Percentiles rank a stretch among this genome's conserved stretches.
These are phyloP conservation scores for Amorphotheca resinae DNA, from an alignment of 495 filamentous ascomycete genomes.

Conservation along the genomic window DNA sequence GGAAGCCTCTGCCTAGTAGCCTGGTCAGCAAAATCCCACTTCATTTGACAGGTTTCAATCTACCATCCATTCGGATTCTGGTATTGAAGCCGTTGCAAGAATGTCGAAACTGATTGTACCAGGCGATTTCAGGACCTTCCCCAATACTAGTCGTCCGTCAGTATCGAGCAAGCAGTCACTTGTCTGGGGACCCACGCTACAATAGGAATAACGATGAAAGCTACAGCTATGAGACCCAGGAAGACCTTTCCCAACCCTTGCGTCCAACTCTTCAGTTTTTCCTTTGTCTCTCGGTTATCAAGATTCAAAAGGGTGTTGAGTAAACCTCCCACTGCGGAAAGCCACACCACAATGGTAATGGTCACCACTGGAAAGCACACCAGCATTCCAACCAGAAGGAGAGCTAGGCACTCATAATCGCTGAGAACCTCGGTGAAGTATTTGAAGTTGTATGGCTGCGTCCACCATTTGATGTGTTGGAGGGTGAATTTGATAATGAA, in stretches of 20 bases:
- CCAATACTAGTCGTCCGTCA: slow-evolving; percentile 1
- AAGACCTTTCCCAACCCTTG: neutral
- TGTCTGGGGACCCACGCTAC: neutral
- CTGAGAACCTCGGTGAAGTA: neutral
- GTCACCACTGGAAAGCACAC: neutral
- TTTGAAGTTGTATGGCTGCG: slow-evolving; percentile 2
- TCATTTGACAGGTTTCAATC: neutral
- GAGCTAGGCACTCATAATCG: neutral
- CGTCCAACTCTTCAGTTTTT: neutral
- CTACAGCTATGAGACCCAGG: neutral
- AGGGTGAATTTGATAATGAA: neutral
- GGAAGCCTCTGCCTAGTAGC: neutral
- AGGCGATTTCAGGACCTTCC: slow-evolving; percentile 4
- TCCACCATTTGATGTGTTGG: slow-evolving; percentile 3
- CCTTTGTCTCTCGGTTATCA: neutral
- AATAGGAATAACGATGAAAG: no score
- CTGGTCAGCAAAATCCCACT: neutral
- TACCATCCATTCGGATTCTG: slow-evolving; percentile 1
- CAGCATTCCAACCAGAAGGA: neutral
- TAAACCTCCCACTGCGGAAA: neutral
- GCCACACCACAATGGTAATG: neutral
- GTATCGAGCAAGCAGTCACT: neutral
- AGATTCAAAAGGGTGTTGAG: neutral
- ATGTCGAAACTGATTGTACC: slow-evolving; percentile 7
- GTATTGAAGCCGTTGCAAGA: slow-evolving; percentile 7